Base-by-base conservation (phyloP, 2,329 filamentous ascomycete genomes). In the Clonostachys solani region DNA sequence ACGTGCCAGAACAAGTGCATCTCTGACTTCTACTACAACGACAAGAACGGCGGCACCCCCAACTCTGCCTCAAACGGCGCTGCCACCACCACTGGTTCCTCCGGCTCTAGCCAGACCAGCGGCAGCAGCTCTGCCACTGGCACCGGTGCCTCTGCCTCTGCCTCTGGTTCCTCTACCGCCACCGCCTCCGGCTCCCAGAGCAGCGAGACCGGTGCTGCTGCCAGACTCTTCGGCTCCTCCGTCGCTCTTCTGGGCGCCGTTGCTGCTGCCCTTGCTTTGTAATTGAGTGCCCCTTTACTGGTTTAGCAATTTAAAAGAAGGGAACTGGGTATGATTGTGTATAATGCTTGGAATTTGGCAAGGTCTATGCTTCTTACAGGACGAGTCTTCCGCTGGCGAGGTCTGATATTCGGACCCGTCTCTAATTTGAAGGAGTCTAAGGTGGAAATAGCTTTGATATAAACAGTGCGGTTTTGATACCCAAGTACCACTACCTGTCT, bases 231-330 rank as follows among this genome's bases (percentile, higher is more conserved):
- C 43, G 61, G 67, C 33, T 66, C 71, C 36, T 68, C 73, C 19
- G 68, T 67, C 18, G 72, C 71, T 35, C 45, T 79, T 16, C 50
- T 77, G 46, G 77, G 74, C 52, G 61, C 78, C 48, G 19, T 74
- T 19, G 77, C 69, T 53, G 77, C 75, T 48, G 54, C 80, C 51
- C 53, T 79, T 47, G 73, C 73, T 55, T 58, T 81, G 58, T 81
- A 76, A 71, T 10, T 29, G 8, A 10, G 9, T 3, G 8, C 8
- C 4, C 9, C 23, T 29, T 29, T 10, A 29, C 9, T 29, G 23
- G 23, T 10, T 29, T 29, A 29, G 23, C 23, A 29, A 29, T 29
- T 29, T 3, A 29, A 29, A 29, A 29, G 9, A 9, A 29, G 23
- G 23, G 23, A 29, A 5, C 23, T 29, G 23, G 23, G 23, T 29